Conservation (phyloP, 164 flowering plant species). For the Macadamia tetraphylla region DNA sequence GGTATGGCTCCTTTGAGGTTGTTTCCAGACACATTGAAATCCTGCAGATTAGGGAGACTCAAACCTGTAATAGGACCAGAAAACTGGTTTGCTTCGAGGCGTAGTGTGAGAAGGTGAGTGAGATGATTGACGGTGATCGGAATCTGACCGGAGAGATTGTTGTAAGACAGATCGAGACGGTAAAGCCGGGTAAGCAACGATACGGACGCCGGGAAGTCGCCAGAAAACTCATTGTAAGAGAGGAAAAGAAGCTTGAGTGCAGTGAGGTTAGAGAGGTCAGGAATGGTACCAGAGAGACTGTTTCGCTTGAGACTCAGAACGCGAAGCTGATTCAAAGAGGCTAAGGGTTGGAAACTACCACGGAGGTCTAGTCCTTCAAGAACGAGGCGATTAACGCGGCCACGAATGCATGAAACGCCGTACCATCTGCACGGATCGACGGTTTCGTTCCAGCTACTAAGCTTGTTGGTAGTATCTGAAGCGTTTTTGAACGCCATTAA, state of each 20-base stretch:
- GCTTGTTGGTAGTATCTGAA: slow-evolving; percentile 42
- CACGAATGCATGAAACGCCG: slow-evolving; percentile 57
- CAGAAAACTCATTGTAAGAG: slow-evolving; percentile 56
- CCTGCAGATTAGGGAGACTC: slow-evolving; percentile 41
- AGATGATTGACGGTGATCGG: slow-evolving; percentile 43
- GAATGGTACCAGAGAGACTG: slow-evolving; percentile 47
- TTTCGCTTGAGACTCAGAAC: slow-evolving; percentile 59
- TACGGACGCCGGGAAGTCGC: slow-evolving; percentile 46
- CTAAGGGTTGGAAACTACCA: slow-evolving; percentile 33
- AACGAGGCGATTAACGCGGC: slow-evolving; percentile 62
- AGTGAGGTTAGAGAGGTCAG: slow-evolving; percentile 56
- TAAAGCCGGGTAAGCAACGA: slow-evolving; percentile 40
- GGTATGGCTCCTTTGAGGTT: slow-evolving; percentile 62
- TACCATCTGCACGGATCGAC: slow-evolving; percentile 44
- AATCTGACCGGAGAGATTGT: slow-evolving; percentile 55
- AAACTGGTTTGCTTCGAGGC: slow-evolving; percentile 60
- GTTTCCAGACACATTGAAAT: slow-evolving; percentile 72
- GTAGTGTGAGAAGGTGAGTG: slow-evolving; percentile 59
- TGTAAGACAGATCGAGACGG: slow-evolving; percentile 77
- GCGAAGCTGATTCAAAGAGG: slow-evolving; percentile 50
- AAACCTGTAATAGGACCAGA: slow-evolving; percentile 46
- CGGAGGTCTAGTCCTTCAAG: slow-evolving; percentile 55
- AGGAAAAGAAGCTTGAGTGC: slow-evolving; percentile 63
- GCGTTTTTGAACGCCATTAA: slow-evolving; percentile 57
- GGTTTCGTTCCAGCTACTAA: slow-evolving; percentile 45